A percentile compares a stretch with the other conserved stretches of the same genome.
phyloP scores from a whole-genome alignment of 495 filamentous ascomycete genomes.

The Aspergillus leporis region DNA sequence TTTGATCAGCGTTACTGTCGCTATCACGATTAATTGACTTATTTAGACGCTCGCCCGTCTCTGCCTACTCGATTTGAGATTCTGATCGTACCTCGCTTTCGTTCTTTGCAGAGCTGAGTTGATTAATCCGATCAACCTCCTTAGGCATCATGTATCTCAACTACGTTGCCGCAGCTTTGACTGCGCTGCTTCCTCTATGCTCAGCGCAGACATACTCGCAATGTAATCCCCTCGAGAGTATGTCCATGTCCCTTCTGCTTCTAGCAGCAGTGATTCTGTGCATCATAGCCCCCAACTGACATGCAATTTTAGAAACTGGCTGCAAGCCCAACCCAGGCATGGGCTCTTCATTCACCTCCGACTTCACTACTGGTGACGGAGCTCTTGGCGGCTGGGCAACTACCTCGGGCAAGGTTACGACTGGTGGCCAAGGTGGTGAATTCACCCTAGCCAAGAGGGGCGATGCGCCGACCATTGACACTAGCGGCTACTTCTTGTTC shows the following conservation, averaged over 20 bases:
- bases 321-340: slow-evolving; percentile 69
- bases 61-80: neutral
- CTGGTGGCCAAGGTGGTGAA: slow-evolving; percentile 55
- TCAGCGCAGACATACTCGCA: slow-evolving; percentile 49
- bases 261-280: neutral
- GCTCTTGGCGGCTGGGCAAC: slow-evolving; percentile 59
- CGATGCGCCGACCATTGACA: slow-evolving; percentile 73
- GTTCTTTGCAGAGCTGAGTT: slow-evolving; percentile 9
- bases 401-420: slow-evolving; percentile 55
- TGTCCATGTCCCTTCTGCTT: slow-evolving; percentile 10
- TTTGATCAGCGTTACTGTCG: neutral
- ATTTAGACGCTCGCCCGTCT: slow-evolving; percentile 4
- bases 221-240: slow-evolving; percentile 44
- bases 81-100: slow-evolving; percentile 2
- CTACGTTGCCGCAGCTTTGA: slow-evolving; percentile 36
- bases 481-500: slow-evolving; percentile 77
- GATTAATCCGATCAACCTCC: slow-evolving; percentile 3
- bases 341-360: slow-evolving; percentile 47
- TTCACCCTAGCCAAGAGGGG: slow-evolving; percentile 71
- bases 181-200: slow-evolving; percentile 35
- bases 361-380: slow-evolving; percentile 53
- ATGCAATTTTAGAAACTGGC: slow-evolving; percentile 24
- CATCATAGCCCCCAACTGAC: slow-evolving; percentile 2
- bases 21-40: neutral
- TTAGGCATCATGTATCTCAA: slow-evolving; percentile 34